A percentile compares a stretch with the other conserved stretches of the same genome.
Evolutionary conservation across 768 basidiomycete genomes (phyloP).

Genomic region (Clitopilus passeckerianus): DNA sequence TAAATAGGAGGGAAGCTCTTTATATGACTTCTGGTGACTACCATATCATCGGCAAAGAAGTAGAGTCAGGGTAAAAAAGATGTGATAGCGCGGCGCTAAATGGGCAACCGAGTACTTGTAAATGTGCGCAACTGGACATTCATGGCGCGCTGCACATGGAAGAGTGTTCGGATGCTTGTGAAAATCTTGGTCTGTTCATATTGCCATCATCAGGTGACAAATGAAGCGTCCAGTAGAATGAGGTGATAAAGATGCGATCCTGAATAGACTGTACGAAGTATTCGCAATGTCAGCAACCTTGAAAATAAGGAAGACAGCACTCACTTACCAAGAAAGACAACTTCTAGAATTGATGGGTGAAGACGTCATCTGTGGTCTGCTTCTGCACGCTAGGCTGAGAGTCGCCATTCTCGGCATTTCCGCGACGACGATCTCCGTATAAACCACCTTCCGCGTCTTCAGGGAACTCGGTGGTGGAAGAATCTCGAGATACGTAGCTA

Average conservation of each 20-base stretch:
- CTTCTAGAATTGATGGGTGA: constrained; percentile 61
- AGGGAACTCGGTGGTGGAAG: constrained; percentile 45
- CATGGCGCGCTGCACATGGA: neutral
- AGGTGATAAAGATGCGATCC: neutral
- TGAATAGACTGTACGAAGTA: neutral
- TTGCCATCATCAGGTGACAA: neutral
- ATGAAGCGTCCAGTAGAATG: neutral
- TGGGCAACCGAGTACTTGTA: neutral
- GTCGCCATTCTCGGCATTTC: constrained; percentile 10
- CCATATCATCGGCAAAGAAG: neutral
- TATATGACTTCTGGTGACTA: neutral
- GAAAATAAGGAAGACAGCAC: neutral
- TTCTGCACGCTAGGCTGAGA: constrained; percentile 5
- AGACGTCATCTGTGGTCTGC: constrained; percentile 43
- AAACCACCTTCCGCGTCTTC: constrained; percentile 72
- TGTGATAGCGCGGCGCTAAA: neutral
- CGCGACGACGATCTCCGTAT: constrained; percentile 38
- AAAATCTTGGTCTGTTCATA: neutral
- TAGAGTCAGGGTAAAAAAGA: neutral
- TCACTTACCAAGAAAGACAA: neutral
- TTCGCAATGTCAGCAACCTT: neutral
- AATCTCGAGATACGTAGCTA: constrained; percentile 28
- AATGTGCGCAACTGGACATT: neutral
- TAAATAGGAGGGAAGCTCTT: neutral
- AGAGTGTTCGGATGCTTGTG: neutral